A percentile compares a stretch with the other conserved stretches of the same genome.
Evolutionary conservation across 2,329 filamentous ascomycete genomes (phyloP).

Genomic region (Microdochium paspali): DNA sequence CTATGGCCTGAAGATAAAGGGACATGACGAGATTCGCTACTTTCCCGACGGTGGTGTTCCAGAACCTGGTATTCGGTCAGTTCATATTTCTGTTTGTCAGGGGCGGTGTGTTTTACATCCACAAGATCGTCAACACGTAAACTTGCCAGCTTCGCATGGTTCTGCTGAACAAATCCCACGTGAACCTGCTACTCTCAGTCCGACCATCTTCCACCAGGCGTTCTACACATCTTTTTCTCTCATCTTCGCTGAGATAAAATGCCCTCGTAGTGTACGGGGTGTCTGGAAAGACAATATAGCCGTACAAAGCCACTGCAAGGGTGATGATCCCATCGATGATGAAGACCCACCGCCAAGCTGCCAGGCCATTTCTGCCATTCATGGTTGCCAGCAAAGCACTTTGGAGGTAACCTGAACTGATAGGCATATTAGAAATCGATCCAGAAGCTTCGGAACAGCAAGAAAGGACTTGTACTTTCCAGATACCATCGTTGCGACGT

Average conservation of each 20-base stretch:
- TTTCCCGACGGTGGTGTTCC: conserved; percentile 17
- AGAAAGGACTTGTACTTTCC: conserved; percentile 27
- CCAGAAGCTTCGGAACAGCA: conserved; percentile 37
- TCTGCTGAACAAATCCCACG: conserved; percentile 13
- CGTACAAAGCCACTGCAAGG: conserved; percentile 38
- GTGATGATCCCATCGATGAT: conserved; percentile 42
- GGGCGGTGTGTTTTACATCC: conserved; percentile 19
- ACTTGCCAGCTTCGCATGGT: conserved; percentile 20
- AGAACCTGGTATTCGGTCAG: too few relatives aligned
- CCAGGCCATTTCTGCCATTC: conserved; percentile 33
- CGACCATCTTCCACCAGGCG: conserved; percentile 16
- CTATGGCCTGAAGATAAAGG: conserved; percentile 14
- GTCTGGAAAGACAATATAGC: conserved; percentile 32
- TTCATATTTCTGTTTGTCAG: neutral
- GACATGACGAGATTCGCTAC: conserved; percentile 24
- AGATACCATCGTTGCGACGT: conserved; percentile 26
- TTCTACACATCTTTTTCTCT: conserved; percentile 29
- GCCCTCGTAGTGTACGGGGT: conserved; percentile 26
- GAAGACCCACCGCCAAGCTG: conserved; percentile 47
- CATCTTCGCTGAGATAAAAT: conserved; percentile 24
- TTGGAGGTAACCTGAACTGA: conserved; percentile 40
- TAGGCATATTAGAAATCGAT: conserved; percentile 35
- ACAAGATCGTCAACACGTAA: conserved; percentile 21
- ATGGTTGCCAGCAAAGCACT: conserved; percentile 38
- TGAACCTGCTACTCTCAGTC: conserved; percentile 14